Evolutionary conservation across 306 rosid species (phyloP), one percentile per base, ranked within the genome.

Genomic region (Bauhinia variegata): DNA sequence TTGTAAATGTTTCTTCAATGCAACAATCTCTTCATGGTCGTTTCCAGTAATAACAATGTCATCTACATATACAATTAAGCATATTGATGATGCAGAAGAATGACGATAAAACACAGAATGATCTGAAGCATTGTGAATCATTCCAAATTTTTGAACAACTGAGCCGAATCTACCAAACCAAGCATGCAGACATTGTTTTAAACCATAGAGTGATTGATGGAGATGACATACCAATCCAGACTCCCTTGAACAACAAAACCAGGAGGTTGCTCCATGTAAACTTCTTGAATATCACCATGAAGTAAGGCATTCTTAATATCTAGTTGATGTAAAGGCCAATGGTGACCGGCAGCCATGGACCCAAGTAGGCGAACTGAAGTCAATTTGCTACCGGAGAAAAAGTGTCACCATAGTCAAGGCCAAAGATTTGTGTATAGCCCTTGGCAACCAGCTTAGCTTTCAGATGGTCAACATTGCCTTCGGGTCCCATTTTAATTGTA

Each of bases 271-370:
- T 57, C 44, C 44, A 57, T 15, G 5, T 32, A n/a, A 3, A 34
- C 44, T 23, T 57, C 46, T 16, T 32, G 44, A 11, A 57, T 8
- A 57, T 57, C n/a, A 5, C 63, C 63, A 31, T 56, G 63, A 3
- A 50, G 3, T 14, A 56, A 56, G 10, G 42, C 36, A 7, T 54
- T 54, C n/a, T n/a, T 54, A 19, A 54, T 5, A 11, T 54, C 60
- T 15, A 54, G 11, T 6, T 54, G 37, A 13, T 23, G 6, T 8
- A 54, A 11, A 54, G 39, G 17, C 4, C 37, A 54, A 23, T 32
- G 15, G 11, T 10, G 60, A 54, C 8, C 33, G 7, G 11, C 44
- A 31, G 19, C 43, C 11, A 15, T 2, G 8, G 62, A 56, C 5
- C 32, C 13, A 15, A 57, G 4, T 3, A 14, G 3, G 23, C 13